These are phyloP conservation scores for Colletotrichum musicola DNA, from an alignment of 2,329 filamentous ascomycete species.

Conservation along the genomic window DNA sequence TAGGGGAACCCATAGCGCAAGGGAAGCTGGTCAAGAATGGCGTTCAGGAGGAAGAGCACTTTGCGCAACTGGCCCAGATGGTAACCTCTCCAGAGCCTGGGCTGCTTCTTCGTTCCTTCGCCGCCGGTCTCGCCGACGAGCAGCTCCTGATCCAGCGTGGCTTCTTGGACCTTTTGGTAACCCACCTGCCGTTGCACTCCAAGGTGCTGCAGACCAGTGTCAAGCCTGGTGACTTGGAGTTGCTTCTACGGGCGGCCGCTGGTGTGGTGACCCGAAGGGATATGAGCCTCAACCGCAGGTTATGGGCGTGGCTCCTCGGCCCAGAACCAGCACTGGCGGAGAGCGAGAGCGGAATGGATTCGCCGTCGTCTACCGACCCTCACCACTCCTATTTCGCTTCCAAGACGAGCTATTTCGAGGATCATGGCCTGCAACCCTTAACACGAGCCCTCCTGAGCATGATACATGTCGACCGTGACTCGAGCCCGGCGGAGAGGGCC, in stretches of 20 bases:
- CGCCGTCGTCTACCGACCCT: constrained; percentile 57
- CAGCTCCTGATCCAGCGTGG: constrained; percentile 94
- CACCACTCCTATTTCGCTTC: constrained; percentile 63
- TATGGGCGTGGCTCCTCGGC: constrained; percentile 97
- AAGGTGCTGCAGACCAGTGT: constrained; percentile 82
- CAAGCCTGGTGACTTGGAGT: constrained; percentile 80
- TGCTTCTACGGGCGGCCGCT: constrained; percentile 84
- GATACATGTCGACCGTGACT: constrained; percentile 69
- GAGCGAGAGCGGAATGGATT: constrained; percentile 60
- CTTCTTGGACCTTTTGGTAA: constrained; percentile 92
- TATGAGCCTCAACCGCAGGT: constrained; percentile 93
- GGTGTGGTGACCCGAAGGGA: constrained; percentile 90
- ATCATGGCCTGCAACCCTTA: constrained; percentile 80
- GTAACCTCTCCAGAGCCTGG: constrained; percentile 92
- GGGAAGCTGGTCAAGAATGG: constrained; percentile 47
- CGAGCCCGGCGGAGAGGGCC: constrained; percentile 75
- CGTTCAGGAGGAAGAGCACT: constrained; percentile 55
- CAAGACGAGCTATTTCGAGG: constrained; percentile 85
- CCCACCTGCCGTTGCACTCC: constrained; percentile 88
- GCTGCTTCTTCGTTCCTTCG: constrained; percentile 89
- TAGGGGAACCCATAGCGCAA: constrained; percentile 61
- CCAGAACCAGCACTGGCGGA: constrained; percentile 71
- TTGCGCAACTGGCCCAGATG: constrained; percentile 70
- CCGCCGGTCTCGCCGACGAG: constrained; percentile 87
- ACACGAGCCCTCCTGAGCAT: constrained; percentile 81